These are phyloP conservation scores for Echeveria elegans DNA, from an alignment of 164 flowering plant genomes.

Conservation along the genomic window DNA sequence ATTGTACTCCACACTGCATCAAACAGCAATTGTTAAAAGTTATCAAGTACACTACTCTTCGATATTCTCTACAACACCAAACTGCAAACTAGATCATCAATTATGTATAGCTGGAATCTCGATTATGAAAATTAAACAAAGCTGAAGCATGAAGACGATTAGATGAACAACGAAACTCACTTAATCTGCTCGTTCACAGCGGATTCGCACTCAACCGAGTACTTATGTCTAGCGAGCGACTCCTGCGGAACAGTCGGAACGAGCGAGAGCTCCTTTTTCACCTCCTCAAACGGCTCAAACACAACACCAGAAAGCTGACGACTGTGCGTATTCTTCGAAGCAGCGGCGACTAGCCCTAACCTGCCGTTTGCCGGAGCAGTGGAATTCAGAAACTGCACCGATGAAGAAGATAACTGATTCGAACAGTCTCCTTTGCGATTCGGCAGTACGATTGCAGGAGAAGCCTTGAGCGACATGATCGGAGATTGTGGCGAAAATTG, in stretches of 20 bases:
- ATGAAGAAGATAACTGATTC: not conserved
- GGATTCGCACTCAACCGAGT: slow-evolving; percentile 43
- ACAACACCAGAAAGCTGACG: slow-evolving; percentile 59
- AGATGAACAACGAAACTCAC: slow-evolving; percentile 27
- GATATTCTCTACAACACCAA: not conserved
- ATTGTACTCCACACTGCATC: slow-evolving; percentile 85
- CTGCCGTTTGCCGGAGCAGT: not conserved
- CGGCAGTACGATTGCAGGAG: not conserved
- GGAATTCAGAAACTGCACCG: not conserved
- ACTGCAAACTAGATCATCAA: not conserved
- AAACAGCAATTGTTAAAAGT: not conserved
- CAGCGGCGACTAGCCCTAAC: not conserved
- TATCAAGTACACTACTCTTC: not conserved
- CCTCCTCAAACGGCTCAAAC: slow-evolving; percentile 92
- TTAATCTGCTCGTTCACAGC: slow-evolving; percentile 90
- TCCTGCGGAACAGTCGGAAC: slow-evolving; percentile 51
- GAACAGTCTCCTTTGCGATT: not conserved
- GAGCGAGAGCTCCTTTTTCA: slow-evolving; percentile 51
- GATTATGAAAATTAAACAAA: not conserved
- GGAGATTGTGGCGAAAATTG: not conserved
- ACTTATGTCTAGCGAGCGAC: slow-evolving; percentile 79
- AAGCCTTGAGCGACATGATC: not conserved
- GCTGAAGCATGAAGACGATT: not conserved
- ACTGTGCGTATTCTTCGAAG: slow-evolving; percentile 24
- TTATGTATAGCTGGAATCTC: not conserved